Evolutionary conservation across 1,284 basidiomycete genomes (phyloP), one percentile per base, ranked within the genome.

Genomic region (Pascua guehoae): DNA sequence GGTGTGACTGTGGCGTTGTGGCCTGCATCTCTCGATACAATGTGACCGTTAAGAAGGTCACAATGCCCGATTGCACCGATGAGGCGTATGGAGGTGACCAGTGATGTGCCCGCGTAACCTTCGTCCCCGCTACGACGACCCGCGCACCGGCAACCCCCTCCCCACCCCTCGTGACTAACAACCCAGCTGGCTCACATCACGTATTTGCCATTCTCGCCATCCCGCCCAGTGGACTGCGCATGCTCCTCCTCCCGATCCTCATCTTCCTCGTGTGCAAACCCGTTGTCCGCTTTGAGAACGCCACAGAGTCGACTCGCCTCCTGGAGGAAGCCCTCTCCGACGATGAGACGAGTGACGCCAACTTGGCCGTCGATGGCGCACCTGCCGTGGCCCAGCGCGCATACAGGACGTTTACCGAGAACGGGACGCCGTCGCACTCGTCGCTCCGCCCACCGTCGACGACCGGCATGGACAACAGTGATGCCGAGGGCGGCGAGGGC

Each of bases 181-280:
- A 15, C 24, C 24, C 49, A 53, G 67, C n/a, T 32, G 61, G 61
- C 10, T 53, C 49, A 14, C 52, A 69, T 16, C 67, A 61, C 40
- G 48, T 70, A 18, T 69, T 69, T 51, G 48, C 65, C 12, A 71
- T 71, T 48, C 68, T 75, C 9, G 54, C 66, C 15, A 63, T 75
- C 32, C 60, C 66, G 1, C 66, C 70, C 15, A 69, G 69, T 5
- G 64, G 62, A 4, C 56, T 69, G 5, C 65, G 73, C 12, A 39
- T 61, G 0, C 41, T 74, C 10, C 53, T 71, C n/a, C 62, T 74
- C 10, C 68, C 70, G 15, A 48, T 71, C 36, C 63, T 75, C 14
- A 38, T 71, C 18, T 54, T 62, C 38, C 59, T 70, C 16, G 63
- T 71, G 4, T 57, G 64, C 15, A 66, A 53, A 38, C 72, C 73